Evolutionary conservation across 306 rosid species (phyloP).

Genomic region (Lathyrus tuberosus): DNA sequence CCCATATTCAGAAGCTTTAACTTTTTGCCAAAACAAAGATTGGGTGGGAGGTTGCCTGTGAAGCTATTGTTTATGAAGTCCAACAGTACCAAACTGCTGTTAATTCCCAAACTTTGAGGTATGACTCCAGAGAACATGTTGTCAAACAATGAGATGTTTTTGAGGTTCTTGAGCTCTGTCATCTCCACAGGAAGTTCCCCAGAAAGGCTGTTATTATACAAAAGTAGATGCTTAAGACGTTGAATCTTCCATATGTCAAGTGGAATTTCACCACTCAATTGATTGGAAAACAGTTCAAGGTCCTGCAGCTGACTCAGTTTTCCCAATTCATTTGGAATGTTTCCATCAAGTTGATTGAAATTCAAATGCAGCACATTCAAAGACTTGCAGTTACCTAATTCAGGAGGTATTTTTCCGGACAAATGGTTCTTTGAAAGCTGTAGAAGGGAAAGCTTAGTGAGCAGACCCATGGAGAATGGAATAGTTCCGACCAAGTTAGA

Average conservation of each 20-base stretch:
- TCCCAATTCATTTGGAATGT: constrained; percentile 74
- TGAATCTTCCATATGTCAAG: constrained; percentile 79
- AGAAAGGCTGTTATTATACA: constrained; percentile 67
- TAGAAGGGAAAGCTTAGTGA: constrained; percentile 45
- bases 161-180: constrained; percentile 64
- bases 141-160: constrained; percentile 61
- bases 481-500: constrained; percentile 65
- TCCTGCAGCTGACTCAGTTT: constrained; percentile 50
- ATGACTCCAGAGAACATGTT: constrained; percentile 76
- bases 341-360: constrained; percentile 66
- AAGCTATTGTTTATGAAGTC: constrained; percentile 71
- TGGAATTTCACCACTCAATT: constrained; percentile 74
- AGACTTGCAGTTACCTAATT: constrained; percentile 70
- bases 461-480: constrained; percentile 66
- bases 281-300: constrained; percentile 61
- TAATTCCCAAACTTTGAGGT: constrained; percentile 75
- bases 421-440: constrained; percentile 59
- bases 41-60: constrained; percentile 69
- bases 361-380: constrained; percentile 52
- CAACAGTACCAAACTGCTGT: constrained; percentile 60
- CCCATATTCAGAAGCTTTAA: constrained; percentile 55
- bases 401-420: constrained; percentile 69
- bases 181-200: constrained; percentile 76
- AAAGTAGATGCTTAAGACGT: constrained; percentile 55
- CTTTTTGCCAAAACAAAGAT: constrained; percentile 69